Evolutionary conservation across 2,329 filamentous ascomycete genomes (phyloP).

Genomic region (Ophiosphaerella narmari): DNA sequence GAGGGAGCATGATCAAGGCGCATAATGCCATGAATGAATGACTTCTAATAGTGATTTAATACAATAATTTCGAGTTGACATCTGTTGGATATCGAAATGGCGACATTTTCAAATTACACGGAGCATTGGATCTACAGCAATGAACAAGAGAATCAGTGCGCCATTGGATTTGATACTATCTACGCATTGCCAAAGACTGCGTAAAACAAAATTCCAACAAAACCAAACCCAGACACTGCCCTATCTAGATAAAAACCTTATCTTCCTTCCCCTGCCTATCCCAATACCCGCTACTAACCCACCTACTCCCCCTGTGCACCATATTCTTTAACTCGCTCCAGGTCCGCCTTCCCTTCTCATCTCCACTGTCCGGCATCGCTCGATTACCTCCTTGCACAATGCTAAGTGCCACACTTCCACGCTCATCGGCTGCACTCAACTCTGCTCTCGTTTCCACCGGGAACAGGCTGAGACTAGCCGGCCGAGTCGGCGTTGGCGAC

Average conservation of each 20-base stretch:
- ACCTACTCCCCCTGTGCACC: constrained; percentile 16
- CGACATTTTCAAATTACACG: no score
- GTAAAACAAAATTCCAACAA: background rate
- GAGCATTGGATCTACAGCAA: no score
- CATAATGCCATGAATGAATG: background rate
- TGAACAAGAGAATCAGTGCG: no score
- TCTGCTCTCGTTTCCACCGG: constrained; percentile 14
- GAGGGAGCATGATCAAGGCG: constrained; percentile 3
- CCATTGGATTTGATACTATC: background rate
- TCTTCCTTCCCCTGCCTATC: constrained; percentile 16
- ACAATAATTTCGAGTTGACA: background rate
- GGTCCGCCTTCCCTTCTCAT: constrained; percentile 19
- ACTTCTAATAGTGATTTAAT: background rate
- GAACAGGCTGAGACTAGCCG: constrained; percentile 16
- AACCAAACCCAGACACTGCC: background rate
- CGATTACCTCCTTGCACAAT: constrained; percentile 13
- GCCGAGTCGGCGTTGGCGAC: constrained; percentile 1
- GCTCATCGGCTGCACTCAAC: constrained; percentile 7
- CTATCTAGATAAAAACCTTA: constrained; percentile 31
- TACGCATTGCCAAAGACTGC: no score
- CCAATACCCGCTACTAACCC: constrained; percentile 16
- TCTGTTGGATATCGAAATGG: no score
- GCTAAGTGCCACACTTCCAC: constrained; percentile 18
- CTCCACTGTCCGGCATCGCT: constrained; percentile 14
- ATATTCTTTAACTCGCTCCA: constrained; percentile 32